These are phyloP conservation scores for Austroboletus olivaceoglutinosus DNA, from an alignment of 1,284 basidiomycete genomes.

Conservation along the genomic window DNA sequence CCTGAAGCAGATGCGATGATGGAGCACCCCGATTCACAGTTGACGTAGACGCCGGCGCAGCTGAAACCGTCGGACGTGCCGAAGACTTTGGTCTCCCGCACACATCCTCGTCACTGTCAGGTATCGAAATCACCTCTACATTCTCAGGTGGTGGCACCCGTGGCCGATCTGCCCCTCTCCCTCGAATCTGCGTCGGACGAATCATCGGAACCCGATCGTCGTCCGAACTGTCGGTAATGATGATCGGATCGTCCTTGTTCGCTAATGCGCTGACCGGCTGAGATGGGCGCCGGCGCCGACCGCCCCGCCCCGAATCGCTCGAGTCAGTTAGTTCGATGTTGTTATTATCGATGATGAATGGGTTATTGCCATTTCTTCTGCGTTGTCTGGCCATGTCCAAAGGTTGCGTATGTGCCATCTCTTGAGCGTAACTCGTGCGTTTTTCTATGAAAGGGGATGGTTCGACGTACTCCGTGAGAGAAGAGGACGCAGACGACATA, in stretches of 20 bases:
- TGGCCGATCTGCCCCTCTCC: not conserved
- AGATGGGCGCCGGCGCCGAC: not conserved
- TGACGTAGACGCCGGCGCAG: not conserved
- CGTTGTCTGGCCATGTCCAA: not conserved
- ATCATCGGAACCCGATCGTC: not conserved
- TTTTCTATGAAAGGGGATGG: conserved; percentile 8
- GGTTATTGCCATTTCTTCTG: not conserved
- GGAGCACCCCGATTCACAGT: not conserved
- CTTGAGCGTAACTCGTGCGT: conserved; percentile 12
- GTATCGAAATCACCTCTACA: conserved; percentile 28
- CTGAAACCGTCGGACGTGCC: not conserved
- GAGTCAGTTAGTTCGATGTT: conserved; percentile 23
- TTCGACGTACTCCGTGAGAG: not conserved
- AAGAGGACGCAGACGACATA: conserved; percentile 7
- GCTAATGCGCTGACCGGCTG: not conserved
- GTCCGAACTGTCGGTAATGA: conserved; percentile 28
- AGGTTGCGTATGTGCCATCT: not conserved
- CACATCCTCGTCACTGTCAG: conserved; percentile 27
- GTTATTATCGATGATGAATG: not conserved
- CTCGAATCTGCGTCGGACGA: conserved; percentile 3
- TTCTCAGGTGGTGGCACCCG: conserved; percentile 6
- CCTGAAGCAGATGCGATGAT: not conserved
- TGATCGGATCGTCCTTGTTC: conserved; percentile 19
- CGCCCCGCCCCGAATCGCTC: conserved; percentile 5
- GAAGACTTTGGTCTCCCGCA: not conserved